Evolutionary conservation across 2,329 filamentous ascomycete genomes (phyloP), one percentile per base, ranked within the genome.

Genomic region (Neonectria faginata): DNA sequence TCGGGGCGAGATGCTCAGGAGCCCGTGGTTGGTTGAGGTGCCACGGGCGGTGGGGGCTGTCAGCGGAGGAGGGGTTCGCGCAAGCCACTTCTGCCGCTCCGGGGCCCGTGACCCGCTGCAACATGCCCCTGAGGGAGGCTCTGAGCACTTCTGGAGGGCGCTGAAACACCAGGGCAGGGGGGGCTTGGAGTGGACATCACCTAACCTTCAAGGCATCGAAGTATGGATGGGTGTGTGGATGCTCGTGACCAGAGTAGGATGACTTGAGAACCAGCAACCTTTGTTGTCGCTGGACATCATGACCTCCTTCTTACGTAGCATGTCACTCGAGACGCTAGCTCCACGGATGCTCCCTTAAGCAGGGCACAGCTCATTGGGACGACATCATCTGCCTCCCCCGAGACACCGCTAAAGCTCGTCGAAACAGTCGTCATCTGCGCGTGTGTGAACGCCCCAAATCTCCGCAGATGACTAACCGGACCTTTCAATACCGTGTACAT

Each of bases 231-330:
- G 20, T 47, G 44, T 20, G 5, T 47, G 5, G 44, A 27, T 22
- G 11, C 44, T 27, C 22, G 44, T 16, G 44, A 47, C 22, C n/a
- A 16, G 12, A 45, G 39, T 8, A 41, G 3, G n/a, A 18, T 18
- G 18, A 25, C 10, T 45, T 20, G 18, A 45, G 18, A 12, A 25
- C 25, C 25, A 36, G 5, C 31, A 36, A 11, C 42, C 5, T n/a
- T n/a, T n/a, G n/a, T n/a, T n/a, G n/a, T n/a, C n/a, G n/a, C n/a
- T n/a, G 84, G 83, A 3, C 85, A 85, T 57, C 83, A 84, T 62
- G 82, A 84, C 56, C 57, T 80, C 6, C 62, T 77, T 1, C 69
- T 80, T 25, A 25, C 25, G 4, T 25, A 25, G 0, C 75, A 80
- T 56, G 42, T 36, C 57, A 39, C 22, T 5, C 41, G 31, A 9